Conservation (phyloP, 306 rosid species). For the Herpetospermum pedunculosum region DNA sequence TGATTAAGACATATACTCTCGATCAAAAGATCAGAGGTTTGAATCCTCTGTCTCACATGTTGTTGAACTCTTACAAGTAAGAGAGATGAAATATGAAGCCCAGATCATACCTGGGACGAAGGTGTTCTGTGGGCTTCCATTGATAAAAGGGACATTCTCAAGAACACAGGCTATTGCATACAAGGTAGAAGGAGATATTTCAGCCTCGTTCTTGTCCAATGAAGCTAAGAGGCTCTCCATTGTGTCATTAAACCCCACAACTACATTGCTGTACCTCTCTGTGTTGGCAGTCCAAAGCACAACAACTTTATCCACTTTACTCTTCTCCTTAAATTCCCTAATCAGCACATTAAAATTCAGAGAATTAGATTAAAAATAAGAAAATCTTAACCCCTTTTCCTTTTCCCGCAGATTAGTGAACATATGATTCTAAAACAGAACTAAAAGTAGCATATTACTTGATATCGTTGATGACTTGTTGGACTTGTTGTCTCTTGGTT, state of each 20-base stretch:
- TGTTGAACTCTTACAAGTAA: no score
- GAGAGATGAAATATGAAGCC: not conserved
- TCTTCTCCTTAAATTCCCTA: constrained; percentile 86
- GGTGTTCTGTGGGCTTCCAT: constrained; percentile 97
- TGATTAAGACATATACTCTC: no score
- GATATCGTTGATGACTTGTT: constrained; percentile 65
- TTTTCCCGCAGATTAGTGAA: not conserved
- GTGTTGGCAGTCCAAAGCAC: constrained; percentile 99
- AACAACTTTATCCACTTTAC: constrained; percentile 74
- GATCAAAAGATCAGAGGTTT: no score
- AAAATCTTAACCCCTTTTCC: not conserved
- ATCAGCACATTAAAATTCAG: not conserved
- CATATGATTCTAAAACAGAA: not conserved
- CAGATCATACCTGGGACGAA: constrained; percentile 67
- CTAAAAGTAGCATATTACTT: constrained; percentile 23
- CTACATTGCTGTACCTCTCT: constrained; percentile 80
- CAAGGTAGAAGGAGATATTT: constrained; percentile 96
- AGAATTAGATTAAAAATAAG: not conserved
- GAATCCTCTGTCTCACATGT: no score
- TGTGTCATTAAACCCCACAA: constrained; percentile 79
- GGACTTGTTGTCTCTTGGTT: constrained; percentile 73
- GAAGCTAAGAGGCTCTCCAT: constrained; percentile 61
- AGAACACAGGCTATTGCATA: constrained; percentile 71
- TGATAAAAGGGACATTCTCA: constrained; percentile 80
- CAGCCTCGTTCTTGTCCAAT: constrained; percentile 68